Evolutionary conservation across 2,329 filamentous ascomycete genomes (phyloP).

Genomic region (Cercospora zeae-maydis): DNA sequence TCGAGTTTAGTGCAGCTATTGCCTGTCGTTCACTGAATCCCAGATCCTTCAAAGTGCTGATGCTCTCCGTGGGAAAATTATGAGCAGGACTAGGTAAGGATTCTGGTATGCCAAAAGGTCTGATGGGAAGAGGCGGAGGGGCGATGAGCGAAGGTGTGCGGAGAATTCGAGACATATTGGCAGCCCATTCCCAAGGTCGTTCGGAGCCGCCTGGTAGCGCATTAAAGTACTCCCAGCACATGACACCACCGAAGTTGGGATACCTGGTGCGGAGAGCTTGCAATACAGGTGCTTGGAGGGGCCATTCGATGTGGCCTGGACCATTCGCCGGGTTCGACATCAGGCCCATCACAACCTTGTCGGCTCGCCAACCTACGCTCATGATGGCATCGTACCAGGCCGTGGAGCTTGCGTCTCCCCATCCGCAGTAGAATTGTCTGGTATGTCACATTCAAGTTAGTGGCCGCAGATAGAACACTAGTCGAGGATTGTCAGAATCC

Average conservation of each 20-base stretch:
- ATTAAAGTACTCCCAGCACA: constrained; percentile 97
- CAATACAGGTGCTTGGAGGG: constrained; percentile 56
- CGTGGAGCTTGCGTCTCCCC: constrained; percentile 62
- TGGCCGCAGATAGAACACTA: not conserved
- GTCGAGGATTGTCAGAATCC: not conserved
- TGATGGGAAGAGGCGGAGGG: constrained; percentile 30
- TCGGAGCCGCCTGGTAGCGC: constrained; percentile 61
- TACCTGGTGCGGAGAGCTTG: constrained; percentile 57
- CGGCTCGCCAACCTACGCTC: constrained; percentile 65
- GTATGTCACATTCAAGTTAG: not conserved
- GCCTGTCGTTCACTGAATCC: constrained; percentile 47
- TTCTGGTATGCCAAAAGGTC: constrained; percentile 29
- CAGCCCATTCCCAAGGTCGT: constrained; percentile 75
- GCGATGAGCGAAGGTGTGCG: constrained; percentile 33
- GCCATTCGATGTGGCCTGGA: constrained; percentile 57
- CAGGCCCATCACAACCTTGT: constrained; percentile 74
- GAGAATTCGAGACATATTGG: constrained; percentile 55
- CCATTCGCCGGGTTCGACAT: constrained; percentile 71
- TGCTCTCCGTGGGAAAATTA: constrained; percentile 42
- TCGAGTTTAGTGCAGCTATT: constrained; percentile 48
- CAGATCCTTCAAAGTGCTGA: constrained; percentile 44
- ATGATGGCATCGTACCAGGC: constrained; percentile 53
- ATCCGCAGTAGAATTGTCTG: constrained; percentile 88
- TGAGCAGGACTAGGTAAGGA: constrained; percentile 35
- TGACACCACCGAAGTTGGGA: constrained; percentile 75